phyloP scores from a whole-genome alignment of 2,329 filamentous ascomycete genomes.

The Pseudogymnoascus sp. region DNA sequence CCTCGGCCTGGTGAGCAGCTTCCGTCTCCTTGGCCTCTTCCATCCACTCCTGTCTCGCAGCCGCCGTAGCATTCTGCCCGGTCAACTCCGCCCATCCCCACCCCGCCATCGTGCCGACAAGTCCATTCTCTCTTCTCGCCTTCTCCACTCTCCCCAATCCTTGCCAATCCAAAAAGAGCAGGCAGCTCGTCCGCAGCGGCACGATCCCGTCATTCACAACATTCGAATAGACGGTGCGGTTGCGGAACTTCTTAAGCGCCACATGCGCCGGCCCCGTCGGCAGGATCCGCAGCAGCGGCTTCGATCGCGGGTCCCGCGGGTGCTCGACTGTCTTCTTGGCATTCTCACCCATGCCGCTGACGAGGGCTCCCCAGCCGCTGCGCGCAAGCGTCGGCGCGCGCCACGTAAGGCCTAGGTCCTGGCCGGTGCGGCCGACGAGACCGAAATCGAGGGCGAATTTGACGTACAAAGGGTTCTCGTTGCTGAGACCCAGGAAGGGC shows the following conservation, averaged over 20 bases:
- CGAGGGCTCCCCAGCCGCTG: constrained; percentile 81
- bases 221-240: constrained; percentile 89
- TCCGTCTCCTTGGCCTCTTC: constrained; percentile 7
- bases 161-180: constrained; percentile 96
- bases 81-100: constrained; percentile 95
- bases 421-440: constrained; percentile 87
- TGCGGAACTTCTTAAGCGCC: constrained; percentile 79
- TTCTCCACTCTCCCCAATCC: constrained; percentile 90
- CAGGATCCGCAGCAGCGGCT: constrained; percentile 79
- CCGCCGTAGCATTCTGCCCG: constrained; percentile 42
- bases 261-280: constrained; percentile 86
- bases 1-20: constrained; percentile 18
- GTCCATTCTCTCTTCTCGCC: constrained; percentile 78
- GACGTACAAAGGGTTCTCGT: constrained; percentile 95
- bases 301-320: constrained; percentile 65
- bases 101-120: constrained; percentile 85
- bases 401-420: constrained; percentile 93
- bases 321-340: constrained; percentile 50
- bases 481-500: constrained; percentile 84
- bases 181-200: constrained; percentile 83
- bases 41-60: constrained; percentile 18
- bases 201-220: constrained; percentile 98
- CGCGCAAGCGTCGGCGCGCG: constrained; percentile 75
- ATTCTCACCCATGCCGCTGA: constrained; percentile 69
- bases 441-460: constrained; percentile 96